These are phyloP conservation scores for Ophiostoma tasmaniense DNA, from an alignment of 2,329 filamentous ascomycete species.

Conservation along the genomic window DNA sequence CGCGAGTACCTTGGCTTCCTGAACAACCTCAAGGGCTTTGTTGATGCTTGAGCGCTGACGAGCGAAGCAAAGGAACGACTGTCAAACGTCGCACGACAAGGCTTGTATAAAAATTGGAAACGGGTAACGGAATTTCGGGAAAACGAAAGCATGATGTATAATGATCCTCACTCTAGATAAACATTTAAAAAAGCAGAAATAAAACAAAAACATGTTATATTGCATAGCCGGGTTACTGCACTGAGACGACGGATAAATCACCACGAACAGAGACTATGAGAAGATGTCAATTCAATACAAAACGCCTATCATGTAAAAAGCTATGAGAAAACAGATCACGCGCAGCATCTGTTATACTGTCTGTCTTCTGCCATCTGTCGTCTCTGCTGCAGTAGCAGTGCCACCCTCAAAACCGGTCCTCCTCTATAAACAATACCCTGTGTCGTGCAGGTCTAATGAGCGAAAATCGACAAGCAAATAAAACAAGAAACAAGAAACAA, in stretches of 20 bases:
- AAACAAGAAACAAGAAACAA: not conserved
- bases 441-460: conserved; percentile 13
- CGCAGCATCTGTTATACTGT: not conserved
- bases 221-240: not conserved
- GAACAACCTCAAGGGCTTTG: conserved; percentile 74
- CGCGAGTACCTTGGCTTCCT: conserved; percentile 92
- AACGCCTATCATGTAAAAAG: not conserved
- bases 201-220: not conserved
- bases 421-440: conserved; percentile 12
- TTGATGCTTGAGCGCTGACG: conserved; percentile 51
- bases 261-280: not conserved
- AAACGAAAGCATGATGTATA: conserved; percentile 8
- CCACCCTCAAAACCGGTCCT: not conserved
- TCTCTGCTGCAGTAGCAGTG: not conserved
- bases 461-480: not conserved
- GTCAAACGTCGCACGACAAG: no score
- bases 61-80: not conserved
- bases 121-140: not conserved
- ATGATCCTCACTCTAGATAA: conserved; percentile 16
- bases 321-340: not conserved
- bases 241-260: not conserved
- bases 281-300: not conserved
- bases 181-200: conserved; percentile 1
- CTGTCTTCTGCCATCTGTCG: not conserved
- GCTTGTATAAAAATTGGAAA: not conserved